phyloP scores from a whole-genome alignment of 768 basidiomycete genomes.

The Lanmaoa pseudosensibilis region DNA sequence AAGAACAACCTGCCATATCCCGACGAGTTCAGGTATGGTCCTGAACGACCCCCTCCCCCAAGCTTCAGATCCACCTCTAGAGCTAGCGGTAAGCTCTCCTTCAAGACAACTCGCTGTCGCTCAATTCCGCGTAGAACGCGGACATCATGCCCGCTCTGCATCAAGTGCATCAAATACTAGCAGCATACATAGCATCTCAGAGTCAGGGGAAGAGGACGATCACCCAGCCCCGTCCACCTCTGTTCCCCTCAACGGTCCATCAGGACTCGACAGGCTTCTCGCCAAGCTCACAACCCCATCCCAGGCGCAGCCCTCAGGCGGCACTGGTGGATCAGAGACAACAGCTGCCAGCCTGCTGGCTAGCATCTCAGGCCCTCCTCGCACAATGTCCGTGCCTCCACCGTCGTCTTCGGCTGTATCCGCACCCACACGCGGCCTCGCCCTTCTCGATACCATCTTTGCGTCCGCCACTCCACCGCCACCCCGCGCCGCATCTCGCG shows the following conservation, averaged over 20 bases:
- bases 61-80: conserved; percentile 40
- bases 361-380: conserved; percentile 46
- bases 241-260: conserved; percentile 20
- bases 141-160: conserved; percentile 29
- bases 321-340: conserved; percentile 27
- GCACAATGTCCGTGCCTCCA: conserved; percentile 31
- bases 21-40: conserved; percentile 68
- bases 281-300: conserved; percentile 37
- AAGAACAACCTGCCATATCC: conserved; percentile 69
- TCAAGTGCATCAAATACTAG: conserved; percentile 36
- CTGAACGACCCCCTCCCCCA: conserved; percentile 62
- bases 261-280: conserved; percentile 46
- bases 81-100: conserved; percentile 24
- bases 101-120: background rate
- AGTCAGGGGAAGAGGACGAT: conserved; percentile 31
- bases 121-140: conserved; percentile 23
- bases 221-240: conserved; percentile 12
- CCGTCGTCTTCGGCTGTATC: conserved; percentile 27
- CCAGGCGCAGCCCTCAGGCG: conserved; percentile 21
- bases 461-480: conserved; percentile 55
- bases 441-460: conserved; percentile 69
- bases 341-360: conserved; percentile 47
- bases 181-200: conserved; percentile 37
- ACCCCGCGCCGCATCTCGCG: conserved; percentile 20
- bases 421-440: conserved; percentile 48